A percentile compares a stretch with the other conserved stretches of the same genome.
Evolutionary conservation across 2,329 filamentous ascomycete genomes (phyloP).

Genomic region (Apiospora malaysiana): DNA sequence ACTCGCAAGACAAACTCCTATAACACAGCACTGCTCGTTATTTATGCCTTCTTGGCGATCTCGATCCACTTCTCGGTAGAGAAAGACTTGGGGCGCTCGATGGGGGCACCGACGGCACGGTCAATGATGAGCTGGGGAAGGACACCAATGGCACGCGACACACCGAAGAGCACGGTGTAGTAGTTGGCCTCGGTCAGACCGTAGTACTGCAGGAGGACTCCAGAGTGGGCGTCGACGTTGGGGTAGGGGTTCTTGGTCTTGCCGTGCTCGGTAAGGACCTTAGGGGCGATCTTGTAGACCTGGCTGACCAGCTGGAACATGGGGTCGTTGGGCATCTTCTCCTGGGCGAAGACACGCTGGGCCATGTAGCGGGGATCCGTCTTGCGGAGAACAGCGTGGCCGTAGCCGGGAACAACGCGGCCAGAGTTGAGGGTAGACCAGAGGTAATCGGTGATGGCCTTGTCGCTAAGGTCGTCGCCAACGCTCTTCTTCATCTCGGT

Average conservation of each 20-base stretch:
- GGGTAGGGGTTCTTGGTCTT: slow-evolving; percentile 99
- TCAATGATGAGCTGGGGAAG: slow-evolving; percentile 99
- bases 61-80: slow-evolving; percentile 96
- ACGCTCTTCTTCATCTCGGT: slow-evolving; percentile 97
- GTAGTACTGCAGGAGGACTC: slow-evolving; percentile 99
- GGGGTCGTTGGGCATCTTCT: slow-evolving; percentile 93
- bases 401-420: slow-evolving; percentile 97
- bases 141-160: slow-evolving; percentile 96
- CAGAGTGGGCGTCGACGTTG: slow-evolving; percentile 98
- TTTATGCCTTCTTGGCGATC: slow-evolving; percentile 90
- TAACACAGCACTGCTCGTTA: slow-evolving; percentile 32
- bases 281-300: slow-evolving; percentile 99
- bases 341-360: slow-evolving; percentile 93
- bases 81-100: slow-evolving; percentile 99
- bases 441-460: slow-evolving; percentile 97
- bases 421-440: slow-evolving; percentile 96
- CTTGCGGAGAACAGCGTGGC: slow-evolving; percentile 99
- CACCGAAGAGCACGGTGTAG: slow-evolving; percentile 99
- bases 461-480: slow-evolving; percentile 93
- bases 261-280: slow-evolving; percentile 98
- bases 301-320: slow-evolving; percentile 99
- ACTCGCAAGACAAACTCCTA: slow-evolving; percentile 30
- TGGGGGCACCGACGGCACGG: slow-evolving; percentile 94
- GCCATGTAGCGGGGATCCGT: slow-evolving; percentile 98
- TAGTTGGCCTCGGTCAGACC: slow-evolving; percentile 98